Conservation (phyloP, 2,329 filamentous ascomycete genomes). For the Talaromyces verruculosus region DNA sequence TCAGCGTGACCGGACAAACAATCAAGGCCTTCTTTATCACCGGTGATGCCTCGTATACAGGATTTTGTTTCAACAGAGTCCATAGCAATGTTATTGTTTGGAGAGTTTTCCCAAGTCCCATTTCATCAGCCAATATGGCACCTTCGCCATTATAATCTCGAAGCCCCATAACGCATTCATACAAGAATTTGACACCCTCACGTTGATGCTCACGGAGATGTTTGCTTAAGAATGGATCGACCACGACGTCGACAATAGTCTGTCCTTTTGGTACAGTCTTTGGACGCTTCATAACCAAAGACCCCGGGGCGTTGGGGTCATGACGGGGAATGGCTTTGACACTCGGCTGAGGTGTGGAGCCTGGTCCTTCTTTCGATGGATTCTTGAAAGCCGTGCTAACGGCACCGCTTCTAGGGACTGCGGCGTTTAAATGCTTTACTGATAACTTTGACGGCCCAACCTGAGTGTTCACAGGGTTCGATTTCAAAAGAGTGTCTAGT, state of each 20-base stretch:
- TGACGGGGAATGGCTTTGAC: constrained; percentile 62
- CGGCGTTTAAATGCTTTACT: constrained; percentile 41
- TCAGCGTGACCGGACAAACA: constrained; percentile 70
- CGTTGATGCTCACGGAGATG: constrained; percentile 67
- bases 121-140: constrained; percentile 71
- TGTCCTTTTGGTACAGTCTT: constrained; percentile 58
- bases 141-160: constrained; percentile 65
- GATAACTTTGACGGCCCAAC: constrained; percentile 30
- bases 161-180: constrained; percentile 75
- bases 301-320: constrained; percentile 59
- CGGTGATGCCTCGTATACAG: constrained; percentile 58
- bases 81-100: constrained; percentile 71
- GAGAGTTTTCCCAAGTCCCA: constrained; percentile 72
- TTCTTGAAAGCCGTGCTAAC: constrained; percentile 59
- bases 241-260: constrained; percentile 68
- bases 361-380: constrained; percentile 57
- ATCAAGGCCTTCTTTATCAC: constrained; percentile 70
- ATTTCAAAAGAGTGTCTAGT: constrained; percentile 26
- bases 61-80: constrained; percentile 72
- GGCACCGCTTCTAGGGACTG: constrained; percentile 39
- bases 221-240: constrained; percentile 65
- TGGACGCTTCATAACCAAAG: constrained; percentile 67
- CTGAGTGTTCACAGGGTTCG: constrained; percentile 16
- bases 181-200: constrained; percentile 68
- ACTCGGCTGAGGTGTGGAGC: constrained; percentile 48